These are phyloP conservation scores for Cladochytrium tenue DNA, from an alignment of 371 early-diverging fungal species.

Conservation along the genomic window DNA sequence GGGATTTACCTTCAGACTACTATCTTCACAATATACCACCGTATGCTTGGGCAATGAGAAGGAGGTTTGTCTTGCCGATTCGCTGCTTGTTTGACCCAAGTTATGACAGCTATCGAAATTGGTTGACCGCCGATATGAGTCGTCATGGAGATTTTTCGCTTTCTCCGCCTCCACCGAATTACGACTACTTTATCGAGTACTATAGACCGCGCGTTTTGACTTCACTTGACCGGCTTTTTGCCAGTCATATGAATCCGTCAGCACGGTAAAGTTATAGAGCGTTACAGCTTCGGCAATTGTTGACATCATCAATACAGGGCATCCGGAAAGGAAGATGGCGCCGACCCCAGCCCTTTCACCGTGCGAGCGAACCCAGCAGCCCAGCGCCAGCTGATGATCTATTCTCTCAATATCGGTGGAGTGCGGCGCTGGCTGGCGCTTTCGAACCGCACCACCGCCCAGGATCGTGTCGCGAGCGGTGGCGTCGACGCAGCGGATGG, in stretches of 20 bases:
- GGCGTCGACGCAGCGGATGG: no score
- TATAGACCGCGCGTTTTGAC: slow-evolving; percentile 60
- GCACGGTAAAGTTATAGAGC: slow-evolving; percentile 18
- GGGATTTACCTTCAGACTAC: slow-evolving; percentile 82
- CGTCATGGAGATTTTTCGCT: not conserved
- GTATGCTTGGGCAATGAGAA: slow-evolving; percentile 2
- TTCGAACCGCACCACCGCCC: slow-evolving; percentile 11
- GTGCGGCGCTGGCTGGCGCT: slow-evolving; percentile 37
- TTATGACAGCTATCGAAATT: not conserved
- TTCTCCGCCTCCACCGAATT: not conserved
- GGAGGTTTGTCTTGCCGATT: slow-evolving; percentile 30
- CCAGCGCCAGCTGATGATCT: slow-evolving; percentile 11
- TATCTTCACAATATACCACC: slow-evolving; percentile 67
- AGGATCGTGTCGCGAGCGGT: no score
- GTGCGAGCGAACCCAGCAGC: slow-evolving; percentile 28
- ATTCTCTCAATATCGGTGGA: slow-evolving; percentile 42
- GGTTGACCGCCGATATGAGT: not conserved
- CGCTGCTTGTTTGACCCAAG: not conserved
- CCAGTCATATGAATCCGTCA: slow-evolving; percentile 79
- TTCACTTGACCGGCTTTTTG: slow-evolving; percentile 72
- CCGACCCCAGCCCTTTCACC: slow-evolving; percentile 39
- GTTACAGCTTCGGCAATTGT: no score
- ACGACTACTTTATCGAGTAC: slow-evolving; percentile 33
- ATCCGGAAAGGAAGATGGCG: slow-evolving; percentile 14
- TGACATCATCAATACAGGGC: slow-evolving; percentile 7